Percentiles rank a stretch among this genome's conserved stretches.
Conservation (phyloP, 495 filamentous ascomycete species). For the Aspergillus affinis region DNA sequence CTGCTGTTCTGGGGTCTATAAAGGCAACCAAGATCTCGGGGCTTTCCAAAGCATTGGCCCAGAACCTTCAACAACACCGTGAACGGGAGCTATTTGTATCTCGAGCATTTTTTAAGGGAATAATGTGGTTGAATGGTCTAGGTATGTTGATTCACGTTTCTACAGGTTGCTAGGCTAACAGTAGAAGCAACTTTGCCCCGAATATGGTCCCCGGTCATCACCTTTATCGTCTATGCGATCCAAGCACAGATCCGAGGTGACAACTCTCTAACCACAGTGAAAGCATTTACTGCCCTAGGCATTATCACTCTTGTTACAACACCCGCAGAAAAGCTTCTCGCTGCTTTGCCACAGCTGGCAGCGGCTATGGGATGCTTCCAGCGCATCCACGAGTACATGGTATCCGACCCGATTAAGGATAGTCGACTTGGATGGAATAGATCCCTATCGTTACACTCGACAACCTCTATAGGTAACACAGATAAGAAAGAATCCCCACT, state of each 20-base stretch:
- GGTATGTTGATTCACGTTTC: background rate
- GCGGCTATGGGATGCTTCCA: conserved; percentile 45
- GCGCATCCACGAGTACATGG: conserved; percentile 32
- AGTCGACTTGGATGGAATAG: background rate
- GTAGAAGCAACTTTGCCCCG: conserved; percentile 31
- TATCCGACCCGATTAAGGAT: too few relatives aligned
- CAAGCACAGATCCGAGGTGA: conserved; percentile 13
- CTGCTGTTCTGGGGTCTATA: conserved; percentile 2
- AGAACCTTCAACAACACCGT: background rate
- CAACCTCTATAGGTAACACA: conserved; percentile 3
- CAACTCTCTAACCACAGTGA: conserved; percentile 27
- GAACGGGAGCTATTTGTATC: conserved; percentile 6
- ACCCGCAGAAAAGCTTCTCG: conserved; percentile 44
- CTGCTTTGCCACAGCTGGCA: conserved; percentile 36
- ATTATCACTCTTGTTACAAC: conserved; percentile 47
- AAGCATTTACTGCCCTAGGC: conserved; percentile 49
- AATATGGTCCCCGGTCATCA: conserved; percentile 35
- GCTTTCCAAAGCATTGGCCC: background rate
- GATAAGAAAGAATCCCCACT: conserved; percentile 5
- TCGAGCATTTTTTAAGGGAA: conserved; percentile 4
- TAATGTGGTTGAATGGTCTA: conserved; percentile 8
- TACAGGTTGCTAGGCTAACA: background rate
- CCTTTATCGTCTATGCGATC: conserved; percentile 34
- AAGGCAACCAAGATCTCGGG: conserved; percentile 7
- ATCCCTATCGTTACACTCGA: conserved; percentile 2